These are phyloP conservation scores for Mollisia scopiformis DNA, from an alignment of 2,329 filamentous ascomycete genomes.

Conservation along the genomic window DNA sequence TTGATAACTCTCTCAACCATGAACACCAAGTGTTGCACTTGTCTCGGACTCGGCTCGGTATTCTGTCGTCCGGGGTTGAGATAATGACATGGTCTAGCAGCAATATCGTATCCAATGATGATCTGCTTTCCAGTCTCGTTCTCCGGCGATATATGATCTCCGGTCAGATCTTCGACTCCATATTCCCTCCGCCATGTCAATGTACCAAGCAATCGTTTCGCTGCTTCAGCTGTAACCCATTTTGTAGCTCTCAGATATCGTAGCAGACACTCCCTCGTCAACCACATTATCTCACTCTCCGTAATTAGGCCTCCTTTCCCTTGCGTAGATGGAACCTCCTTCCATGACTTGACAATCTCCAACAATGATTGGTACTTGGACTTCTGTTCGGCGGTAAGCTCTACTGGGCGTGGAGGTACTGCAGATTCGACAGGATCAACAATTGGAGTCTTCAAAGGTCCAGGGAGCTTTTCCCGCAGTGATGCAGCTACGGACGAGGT, in stretches of 20 bases:
- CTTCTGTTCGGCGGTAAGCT: slow-evolving; percentile 76
- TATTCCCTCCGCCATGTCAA: slow-evolving; percentile 91
- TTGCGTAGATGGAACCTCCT: slow-evolving; percentile 66
- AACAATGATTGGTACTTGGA: slow-evolving; percentile 82
- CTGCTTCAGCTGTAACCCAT: slow-evolving; percentile 77
- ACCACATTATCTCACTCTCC: slow-evolving; percentile 83
- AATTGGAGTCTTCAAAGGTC: slow-evolving; percentile 43
- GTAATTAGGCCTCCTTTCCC: slow-evolving; percentile 65
- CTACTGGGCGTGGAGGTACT: slow-evolving; percentile 49
- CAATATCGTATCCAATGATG: slow-evolving; percentile 83
- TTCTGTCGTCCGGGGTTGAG: slow-evolving; percentile 90
- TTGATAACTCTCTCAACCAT: slow-evolving; percentile 93
- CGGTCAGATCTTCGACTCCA: slow-evolving; percentile 72
- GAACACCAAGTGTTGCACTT: slow-evolving; percentile 92
- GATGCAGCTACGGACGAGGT: slow-evolving; percentile 24
- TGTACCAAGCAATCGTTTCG: slow-evolving; percentile 79
- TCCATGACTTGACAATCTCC: slow-evolving; percentile 70
- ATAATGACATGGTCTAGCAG: slow-evolving; percentile 87
- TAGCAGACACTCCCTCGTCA: slow-evolving; percentile 89
- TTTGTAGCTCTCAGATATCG: slow-evolving; percentile 94
- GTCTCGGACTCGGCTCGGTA: slow-evolving; percentile 81
- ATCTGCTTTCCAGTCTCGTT: slow-evolving; percentile 97
- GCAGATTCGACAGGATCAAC: slow-evolving; percentile 29
- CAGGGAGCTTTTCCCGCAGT: slow-evolving; percentile 35
- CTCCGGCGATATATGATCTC: slow-evolving; percentile 89